Base-by-base conservation (phyloP, 2,329 filamentous ascomycete genomes). In the Botrytis porri region DNA sequence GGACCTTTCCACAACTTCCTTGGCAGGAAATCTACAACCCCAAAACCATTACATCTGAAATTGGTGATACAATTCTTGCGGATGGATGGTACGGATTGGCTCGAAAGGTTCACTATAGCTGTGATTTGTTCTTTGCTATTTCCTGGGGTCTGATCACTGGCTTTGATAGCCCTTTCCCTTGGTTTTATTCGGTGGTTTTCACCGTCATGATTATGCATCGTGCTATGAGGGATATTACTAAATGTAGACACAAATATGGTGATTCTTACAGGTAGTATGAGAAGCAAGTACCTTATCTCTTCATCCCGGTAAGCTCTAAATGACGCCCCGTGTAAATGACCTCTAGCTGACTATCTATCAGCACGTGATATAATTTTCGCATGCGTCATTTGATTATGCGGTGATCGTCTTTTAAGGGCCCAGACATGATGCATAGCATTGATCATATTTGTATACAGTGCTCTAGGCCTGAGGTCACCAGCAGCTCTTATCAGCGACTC, bases 181-280 rank as follows among this genome's bases (percentile, higher is more conserved):
- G 93, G 93, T 96, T 97, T 83, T 95, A 96, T 81, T 91, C 93
- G 0, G 82, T 92, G 43, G 96, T 97, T 85, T 97, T 97, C 81
- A 85, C 86, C n/a, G 83, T 83, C 77, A 95, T 95, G 93, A 95
- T 96, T 79, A 85, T 89, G 12, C 93, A 97, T 82, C 91, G 93
- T 74, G 91, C 93, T 6, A 84, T 85, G 76, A 87, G 93, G 74
- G 93, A 97, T 80, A 93, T 95, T 74, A 86, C 91, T 81, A 86
- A 90, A 76, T 97, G 93, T 83, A 87, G 88, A 73, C 85, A 85
- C 77, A 94, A 93, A 85, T 97, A 97, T 82, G 93, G 93, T 35
- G 90, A 93, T 76, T 90, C 91, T 18, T 97, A 93, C 93, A 83
- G 84, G 64, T 90, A 95, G 85, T 97, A 96, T 81, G 91, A 93